Base-by-base conservation (phyloP, 192 early-diverging fungal genomes). In the Coemansia sp. region DNA sequence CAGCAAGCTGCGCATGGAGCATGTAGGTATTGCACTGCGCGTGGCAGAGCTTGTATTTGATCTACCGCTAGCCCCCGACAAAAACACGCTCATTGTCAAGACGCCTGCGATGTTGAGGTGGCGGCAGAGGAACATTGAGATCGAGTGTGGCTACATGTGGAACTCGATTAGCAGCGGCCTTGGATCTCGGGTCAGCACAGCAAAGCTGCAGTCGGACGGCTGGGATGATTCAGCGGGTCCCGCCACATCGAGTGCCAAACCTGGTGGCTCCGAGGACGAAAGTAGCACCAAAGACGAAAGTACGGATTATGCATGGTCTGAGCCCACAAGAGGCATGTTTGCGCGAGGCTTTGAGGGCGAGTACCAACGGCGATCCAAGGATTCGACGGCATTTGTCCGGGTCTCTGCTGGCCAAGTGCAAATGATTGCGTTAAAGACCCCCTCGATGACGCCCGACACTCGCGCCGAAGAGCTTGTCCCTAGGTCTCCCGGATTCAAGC, bases 381-480 rank as follows among this genome's bases (percentile, higher is more conserved):
- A 72, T 56, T 81, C 79, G 36, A 81, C 79, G 1, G 79, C 79
- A 4, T 81, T 73, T 70, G 32, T 75, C 17, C 62, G 67, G 4
- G 38, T 60, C 11, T 64, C 73, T 38, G 11, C 68, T 9, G 79
- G 79, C 22, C 52, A 67, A 5, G 65, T 72, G 25, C 74, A 81
- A n/a, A 67, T 57, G 14, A 70, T 64, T 9, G 79, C 72, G 19
- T 62, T 81, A 29, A 74, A 57, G 29, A 66, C 70, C 29, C 64
- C 79, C 15, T 75, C 79, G 13, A 75, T 81, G 79, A 81, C 79
- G 4, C 63, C 79, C 5, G 79, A 81, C 32, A 55, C 63, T n/a
- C 66, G 79, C 9, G 70, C 79, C 29, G 73, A 81, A 19, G 79
- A 81, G 61, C 64, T 72, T 20, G 46, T 58, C 9, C 43, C 70